These are phyloP conservation scores for Logfia minima DNA, from an alignment of 129 eudicot species.

Conservation along the genomic window DNA sequence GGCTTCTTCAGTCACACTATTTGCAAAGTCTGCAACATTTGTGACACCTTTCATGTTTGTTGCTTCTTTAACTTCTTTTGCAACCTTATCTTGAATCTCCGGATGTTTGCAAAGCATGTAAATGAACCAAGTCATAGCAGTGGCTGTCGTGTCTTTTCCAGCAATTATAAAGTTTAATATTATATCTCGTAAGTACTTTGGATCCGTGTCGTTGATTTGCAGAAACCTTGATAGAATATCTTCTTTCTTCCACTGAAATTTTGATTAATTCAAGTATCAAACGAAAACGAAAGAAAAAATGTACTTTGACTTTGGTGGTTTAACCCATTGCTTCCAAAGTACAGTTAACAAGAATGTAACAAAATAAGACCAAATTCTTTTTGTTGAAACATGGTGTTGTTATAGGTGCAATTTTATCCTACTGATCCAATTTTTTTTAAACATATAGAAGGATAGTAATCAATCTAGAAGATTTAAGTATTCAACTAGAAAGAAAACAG, in stretches of 20 bases:
- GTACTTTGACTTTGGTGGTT: not conserved
- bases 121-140: constrained; percentile 65
- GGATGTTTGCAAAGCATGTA: constrained; percentile 73
- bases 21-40: constrained; percentile 40
- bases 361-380: not conserved
- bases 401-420: not conserved
- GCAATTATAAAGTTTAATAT: constrained; percentile 65
- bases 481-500: not conserved
- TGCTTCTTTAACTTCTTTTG: constrained; percentile 49
- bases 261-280: constrained; percentile 4
- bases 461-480: not conserved
- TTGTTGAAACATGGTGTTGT: not conserved
- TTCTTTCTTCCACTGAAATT: constrained; percentile 54
- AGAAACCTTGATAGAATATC: constrained; percentile 65
- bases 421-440: not conserved
- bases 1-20: constrained; percentile 46
- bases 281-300: too few species aligned
- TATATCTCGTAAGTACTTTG: constrained; percentile 63
- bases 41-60: constrained; percentile 19
- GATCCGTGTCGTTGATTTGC: constrained; percentile 39
- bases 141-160: constrained; percentile 73
- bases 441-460: not conserved
- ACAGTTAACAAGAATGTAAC: not conserved
- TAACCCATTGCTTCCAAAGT: not conserved
- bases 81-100: constrained; percentile 53